phyloP scores from a whole-genome alignment of 257 asterid genomes.

The Solanum bulbocastanum region DNA sequence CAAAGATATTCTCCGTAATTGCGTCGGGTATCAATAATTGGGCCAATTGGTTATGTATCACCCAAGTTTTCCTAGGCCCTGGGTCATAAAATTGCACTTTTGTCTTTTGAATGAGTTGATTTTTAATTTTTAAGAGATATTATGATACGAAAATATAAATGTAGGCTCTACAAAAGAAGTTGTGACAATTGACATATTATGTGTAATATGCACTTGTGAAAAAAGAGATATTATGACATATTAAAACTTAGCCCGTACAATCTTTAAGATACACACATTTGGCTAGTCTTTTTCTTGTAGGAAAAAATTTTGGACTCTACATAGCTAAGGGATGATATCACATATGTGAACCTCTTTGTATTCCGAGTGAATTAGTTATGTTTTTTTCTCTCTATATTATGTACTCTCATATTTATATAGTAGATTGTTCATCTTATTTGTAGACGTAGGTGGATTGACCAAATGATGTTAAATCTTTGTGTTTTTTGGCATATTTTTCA shows the following conservation, averaged over 20 bases:
- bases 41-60: background rate
- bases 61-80: background rate
- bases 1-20: background rate
- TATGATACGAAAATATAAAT: background rate
- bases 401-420: background rate
- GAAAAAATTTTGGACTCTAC: too few relatives aligned
- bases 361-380: too few relatives aligned
- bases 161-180: background rate
- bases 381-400: too few relatives aligned
- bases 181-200: background rate
- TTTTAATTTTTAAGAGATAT: background rate
- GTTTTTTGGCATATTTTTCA: background rate
- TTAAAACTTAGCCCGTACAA: too few relatives aligned
- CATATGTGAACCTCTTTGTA: too few relatives aligned
- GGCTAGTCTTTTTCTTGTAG: too few relatives aligned
- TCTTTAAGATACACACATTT: too few relatives aligned
- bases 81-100: background rate
- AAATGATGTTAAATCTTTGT: rapidly evolving
- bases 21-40: background rate
- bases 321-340: too few relatives aligned
- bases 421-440: rapidly evolving
- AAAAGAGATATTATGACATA: background rate
- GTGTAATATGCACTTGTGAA: background rate
- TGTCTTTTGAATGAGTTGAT: background rate
- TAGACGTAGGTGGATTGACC: too few relatives aligned